Evolutionary conservation across 768 basidiomycete species (phyloP).

Genomic region (Boletus rubroflammeus): DNA sequence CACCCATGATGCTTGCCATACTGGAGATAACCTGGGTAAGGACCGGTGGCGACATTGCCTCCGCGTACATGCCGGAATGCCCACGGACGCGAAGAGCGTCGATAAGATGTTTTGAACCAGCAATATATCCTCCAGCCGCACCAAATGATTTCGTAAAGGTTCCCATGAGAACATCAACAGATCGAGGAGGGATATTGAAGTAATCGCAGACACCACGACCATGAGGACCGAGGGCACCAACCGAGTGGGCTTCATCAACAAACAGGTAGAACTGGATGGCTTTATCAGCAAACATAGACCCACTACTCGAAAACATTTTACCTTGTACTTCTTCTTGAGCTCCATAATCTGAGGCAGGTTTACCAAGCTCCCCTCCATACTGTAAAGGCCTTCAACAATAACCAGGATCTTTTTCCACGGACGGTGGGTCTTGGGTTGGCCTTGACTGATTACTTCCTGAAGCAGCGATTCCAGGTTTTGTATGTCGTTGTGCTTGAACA

Average conservation of each 20-base stretch:
- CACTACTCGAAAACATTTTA: conserved; percentile 31
- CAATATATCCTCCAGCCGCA: conserved; percentile 91
- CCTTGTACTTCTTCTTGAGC: conserved; percentile 95
- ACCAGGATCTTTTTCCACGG: conserved; percentile 99
- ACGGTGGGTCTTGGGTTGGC: conserved; percentile 95
- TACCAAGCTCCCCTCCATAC: conserved; percentile 96
- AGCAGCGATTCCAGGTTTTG: conserved; percentile 71
- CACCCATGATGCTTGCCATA: conserved; percentile 97
- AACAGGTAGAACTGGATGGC: conserved; percentile 82
- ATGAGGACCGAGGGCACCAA: conserved; percentile 91
- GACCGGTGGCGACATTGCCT: conserved; percentile 87
- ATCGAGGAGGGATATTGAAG: conserved; percentile 76
- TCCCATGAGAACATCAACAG: conserved; percentile 94
- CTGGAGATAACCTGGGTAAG: conserved; percentile 87
- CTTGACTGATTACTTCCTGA: conserved; percentile 91
- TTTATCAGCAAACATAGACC: background rate
- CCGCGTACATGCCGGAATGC: conserved; percentile 82
- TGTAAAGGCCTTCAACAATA: conserved; percentile 93
- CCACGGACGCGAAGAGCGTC: conserved; percentile 78
- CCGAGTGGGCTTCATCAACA: conserved; percentile 96
- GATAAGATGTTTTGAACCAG: conserved; percentile 78
- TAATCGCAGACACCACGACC: conserved; percentile 96
- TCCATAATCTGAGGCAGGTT: conserved; percentile 80
- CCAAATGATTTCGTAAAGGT: conserved; percentile 97
- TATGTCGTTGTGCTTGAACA: conserved; percentile 99